These are phyloP conservation scores for Fraxinus greggii DNA, from an alignment of 305 asterid species.

Conservation along the genomic window DNA sequence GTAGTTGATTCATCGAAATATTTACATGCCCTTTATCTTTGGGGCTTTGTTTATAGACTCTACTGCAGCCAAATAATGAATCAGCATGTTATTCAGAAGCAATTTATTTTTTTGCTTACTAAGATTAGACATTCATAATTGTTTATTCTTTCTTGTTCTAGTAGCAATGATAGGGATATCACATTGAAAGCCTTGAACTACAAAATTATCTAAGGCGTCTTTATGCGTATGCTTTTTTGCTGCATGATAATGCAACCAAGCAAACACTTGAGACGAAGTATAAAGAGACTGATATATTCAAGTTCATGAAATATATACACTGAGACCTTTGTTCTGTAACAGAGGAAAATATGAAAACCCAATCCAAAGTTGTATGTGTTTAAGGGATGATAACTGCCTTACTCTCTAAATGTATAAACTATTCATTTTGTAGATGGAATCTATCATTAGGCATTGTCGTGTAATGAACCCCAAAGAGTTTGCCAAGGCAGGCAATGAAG, in stretches of 20 bases:
- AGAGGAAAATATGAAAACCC: not conserved
- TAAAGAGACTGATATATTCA: not conserved
- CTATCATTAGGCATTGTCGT: slow-evolving; percentile 76
- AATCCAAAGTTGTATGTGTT: slow-evolving; percentile 12
- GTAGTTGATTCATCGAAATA: slow-evolving; percentile 10
- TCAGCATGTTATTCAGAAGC: not conserved
- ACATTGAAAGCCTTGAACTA: not conserved
- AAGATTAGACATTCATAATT: not conserved
- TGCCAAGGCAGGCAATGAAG: slow-evolving; percentile 65
- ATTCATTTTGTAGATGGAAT: slow-evolving; percentile 66
- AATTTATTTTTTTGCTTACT: not conserved
- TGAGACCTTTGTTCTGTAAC: not conserved
- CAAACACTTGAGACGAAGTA: not conserved
- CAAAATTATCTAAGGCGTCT: not conserved
- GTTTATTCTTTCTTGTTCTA: not conserved
- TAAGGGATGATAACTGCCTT: slow-evolving; percentile 3
- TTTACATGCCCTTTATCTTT: not conserved
- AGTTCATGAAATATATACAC: not conserved
- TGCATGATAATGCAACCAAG: not conserved
- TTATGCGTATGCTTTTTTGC: not conserved
- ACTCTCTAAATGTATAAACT: not conserved
- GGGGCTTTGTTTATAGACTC: not conserved
- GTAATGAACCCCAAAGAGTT: slow-evolving; percentile 74
- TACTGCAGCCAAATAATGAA: not conserved
- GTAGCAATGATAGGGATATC: not conserved